phyloP scores from a whole-genome alignment of 768 basidiomycete species.

The Rhodotorula toruloides region DNA sequence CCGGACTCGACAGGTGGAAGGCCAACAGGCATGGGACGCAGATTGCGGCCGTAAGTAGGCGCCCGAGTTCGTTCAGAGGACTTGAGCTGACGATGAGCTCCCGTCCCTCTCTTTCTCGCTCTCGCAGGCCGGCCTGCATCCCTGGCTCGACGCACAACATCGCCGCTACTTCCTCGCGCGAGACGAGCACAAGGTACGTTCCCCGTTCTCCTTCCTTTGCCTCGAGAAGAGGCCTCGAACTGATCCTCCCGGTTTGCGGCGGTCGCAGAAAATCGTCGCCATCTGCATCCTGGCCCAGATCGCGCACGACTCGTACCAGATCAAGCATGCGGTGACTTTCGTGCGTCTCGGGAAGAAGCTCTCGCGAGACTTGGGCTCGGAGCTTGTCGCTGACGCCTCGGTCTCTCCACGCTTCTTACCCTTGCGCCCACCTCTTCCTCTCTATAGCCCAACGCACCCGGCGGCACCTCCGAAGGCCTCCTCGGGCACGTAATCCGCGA shows the following conservation, averaged over 20 bases:
- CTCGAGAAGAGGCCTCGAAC: not conserved
- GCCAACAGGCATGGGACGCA: constrained; percentile 23
- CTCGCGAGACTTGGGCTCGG: too few relatives aligned
- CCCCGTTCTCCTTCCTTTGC: not conserved
- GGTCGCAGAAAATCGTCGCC: constrained; percentile 25
- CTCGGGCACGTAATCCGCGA: constrained; percentile 30
- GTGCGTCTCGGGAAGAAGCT: too few relatives aligned
- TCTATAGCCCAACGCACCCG: constrained; percentile 28
- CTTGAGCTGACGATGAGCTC: not conserved
- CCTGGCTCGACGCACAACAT: constrained; percentile 31
- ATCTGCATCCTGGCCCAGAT: constrained; percentile 32
- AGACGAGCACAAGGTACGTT: constrained; percentile 24
- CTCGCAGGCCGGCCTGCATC: constrained; percentile 14
- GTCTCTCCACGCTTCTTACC: not conserved
- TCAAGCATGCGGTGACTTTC: constrained; percentile 39
- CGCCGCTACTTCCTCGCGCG: constrained; percentile 32
- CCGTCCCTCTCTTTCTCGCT: not conserved
- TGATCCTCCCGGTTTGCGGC: not conserved
- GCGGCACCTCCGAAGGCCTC: constrained; percentile 29
- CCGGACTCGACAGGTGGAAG: constrained; percentile 28
- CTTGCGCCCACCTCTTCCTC: not conserved
- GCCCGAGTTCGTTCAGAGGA: too few relatives aligned
- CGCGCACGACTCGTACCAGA: constrained; percentile 27
- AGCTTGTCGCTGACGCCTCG: too few relatives aligned
- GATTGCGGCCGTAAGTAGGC: constrained; percentile 27